These are phyloP conservation scores for Erysiphe pulchra DNA, from an alignment of 2,329 filamentous ascomycete genomes.

Conservation along the genomic window DNA sequence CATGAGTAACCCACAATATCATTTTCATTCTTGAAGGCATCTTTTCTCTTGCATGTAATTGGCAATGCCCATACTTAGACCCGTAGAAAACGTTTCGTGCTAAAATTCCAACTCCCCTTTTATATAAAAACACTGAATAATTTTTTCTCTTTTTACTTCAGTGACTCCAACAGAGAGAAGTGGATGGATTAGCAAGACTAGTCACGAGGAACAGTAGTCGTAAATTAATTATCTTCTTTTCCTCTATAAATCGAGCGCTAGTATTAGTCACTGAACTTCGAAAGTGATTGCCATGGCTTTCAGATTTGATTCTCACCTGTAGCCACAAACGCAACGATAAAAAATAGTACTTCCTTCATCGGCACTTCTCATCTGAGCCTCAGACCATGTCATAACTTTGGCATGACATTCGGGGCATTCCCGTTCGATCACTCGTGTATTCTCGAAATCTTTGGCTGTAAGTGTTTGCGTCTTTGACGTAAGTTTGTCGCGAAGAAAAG, in stretches of 20 bases:
- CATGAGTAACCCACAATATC: too few species aligned
- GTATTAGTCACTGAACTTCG: too few species aligned
- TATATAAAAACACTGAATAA: too few species aligned
- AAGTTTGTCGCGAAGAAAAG: conserved; percentile 52
- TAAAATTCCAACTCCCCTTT: too few species aligned
- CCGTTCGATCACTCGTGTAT: conserved; percentile 39
- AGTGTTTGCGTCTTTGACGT: conserved; percentile 65
- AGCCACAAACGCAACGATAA: conserved; percentile 65
- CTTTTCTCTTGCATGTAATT: too few species aligned
- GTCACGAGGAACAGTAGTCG: background rate
- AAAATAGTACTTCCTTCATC: conserved; percentile 91
- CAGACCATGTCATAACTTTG: conserved; percentile 62
- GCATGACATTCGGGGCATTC: conserved; percentile 60
- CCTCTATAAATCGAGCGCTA: background rate
- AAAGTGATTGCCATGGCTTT: too few species aligned
- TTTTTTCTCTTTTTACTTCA: too few species aligned
- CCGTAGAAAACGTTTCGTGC: too few species aligned
- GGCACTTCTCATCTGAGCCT: conserved; percentile 66
- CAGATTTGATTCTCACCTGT: conserved; percentile 32
- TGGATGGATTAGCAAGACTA: too few species aligned
- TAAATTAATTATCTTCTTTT: background rate
- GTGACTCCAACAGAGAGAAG: too few species aligned
- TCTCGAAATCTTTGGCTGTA: conserved; percentile 50
- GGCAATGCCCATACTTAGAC: too few species aligned
- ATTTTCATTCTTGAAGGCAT: too few species aligned